Evolutionary conservation across 2,329 filamentous ascomycete genomes (phyloP).

Genomic region (Verruconis gallopava): DNA sequence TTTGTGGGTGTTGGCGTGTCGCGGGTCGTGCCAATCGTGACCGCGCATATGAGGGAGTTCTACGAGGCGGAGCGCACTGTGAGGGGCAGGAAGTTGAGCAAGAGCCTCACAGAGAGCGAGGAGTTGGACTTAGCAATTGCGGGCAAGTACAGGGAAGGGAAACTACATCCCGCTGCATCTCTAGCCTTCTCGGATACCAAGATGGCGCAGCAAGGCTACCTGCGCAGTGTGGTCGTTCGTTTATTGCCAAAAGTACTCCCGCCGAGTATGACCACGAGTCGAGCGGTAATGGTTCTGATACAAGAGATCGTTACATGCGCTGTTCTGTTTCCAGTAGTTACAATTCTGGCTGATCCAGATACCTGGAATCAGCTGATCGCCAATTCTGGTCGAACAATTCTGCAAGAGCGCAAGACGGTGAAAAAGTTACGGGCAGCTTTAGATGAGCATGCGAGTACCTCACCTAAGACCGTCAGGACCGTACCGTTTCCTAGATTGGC

Average conservation of each 20-base stretch:
- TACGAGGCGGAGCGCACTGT: constrained; percentile 80
- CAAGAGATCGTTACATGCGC: constrained; percentile 87
- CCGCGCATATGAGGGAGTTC: constrained; percentile 78
- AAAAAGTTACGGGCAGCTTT: constrained; percentile 80
- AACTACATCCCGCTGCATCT: constrained; percentile 74
- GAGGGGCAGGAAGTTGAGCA: constrained; percentile 74
- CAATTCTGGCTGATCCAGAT: constrained; percentile 77
- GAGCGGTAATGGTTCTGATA: constrained; percentile 66
- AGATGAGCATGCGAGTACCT: constrained; percentile 84
- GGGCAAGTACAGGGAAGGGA: constrained; percentile 81
- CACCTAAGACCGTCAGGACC: constrained; percentile 51
- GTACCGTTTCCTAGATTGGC: constrained; percentile 64
- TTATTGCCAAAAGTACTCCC: constrained; percentile 67
- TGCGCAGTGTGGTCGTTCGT: constrained; percentile 60
- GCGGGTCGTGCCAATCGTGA: constrained; percentile 75
- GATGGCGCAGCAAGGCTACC: constrained; percentile 73
- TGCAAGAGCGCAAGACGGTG: constrained; percentile 93
- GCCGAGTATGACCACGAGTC: constrained; percentile 59
- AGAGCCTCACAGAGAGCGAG: constrained; percentile 87
- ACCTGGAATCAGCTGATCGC: constrained; percentile 97
- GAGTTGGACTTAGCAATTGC: constrained; percentile 93
- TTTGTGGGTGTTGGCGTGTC: constrained; percentile 72
- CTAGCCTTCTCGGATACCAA: constrained; percentile 75
- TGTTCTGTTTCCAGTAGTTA: constrained; percentile 71
- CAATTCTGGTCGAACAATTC: constrained; percentile 61